These are phyloP conservation scores for Vitis cinerea DNA, from an alignment of 164 flowering plant genomes.

Conservation along the genomic window DNA sequence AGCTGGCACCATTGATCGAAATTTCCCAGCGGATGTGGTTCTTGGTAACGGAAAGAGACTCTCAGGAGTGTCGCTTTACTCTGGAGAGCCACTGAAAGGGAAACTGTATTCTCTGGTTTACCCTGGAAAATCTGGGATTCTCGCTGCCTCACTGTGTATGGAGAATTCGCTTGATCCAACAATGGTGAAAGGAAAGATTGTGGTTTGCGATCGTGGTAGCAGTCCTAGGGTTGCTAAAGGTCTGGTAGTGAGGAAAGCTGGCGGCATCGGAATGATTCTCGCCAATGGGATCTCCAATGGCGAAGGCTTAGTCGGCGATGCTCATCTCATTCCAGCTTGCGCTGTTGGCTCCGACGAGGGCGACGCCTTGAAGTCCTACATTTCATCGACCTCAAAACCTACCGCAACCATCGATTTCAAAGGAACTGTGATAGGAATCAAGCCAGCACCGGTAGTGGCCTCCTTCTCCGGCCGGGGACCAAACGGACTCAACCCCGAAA, in stretches of 20 bases:
- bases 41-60: slow-evolving; percentile 64
- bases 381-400: slow-evolving; percentile 34
- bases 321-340: slow-evolving; percentile 73
- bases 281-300: slow-evolving; percentile 70
- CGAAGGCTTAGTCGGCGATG: slow-evolving; percentile 81
- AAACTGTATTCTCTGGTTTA: slow-evolving; percentile 64
- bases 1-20: slow-evolving; percentile 81
- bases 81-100: slow-evolving; percentile 52
- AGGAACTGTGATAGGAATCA: slow-evolving; percentile 69
- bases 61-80: slow-evolving; percentile 68
- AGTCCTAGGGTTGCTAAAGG: slow-evolving; percentile 78
- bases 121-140: slow-evolving; percentile 60
- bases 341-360: slow-evolving; percentile 72
- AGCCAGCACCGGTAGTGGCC: slow-evolving; percentile 86
- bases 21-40: slow-evolving; percentile 60
- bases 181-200: slow-evolving; percentile 64
- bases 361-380: slow-evolving; percentile 51
- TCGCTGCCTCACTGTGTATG: slow-evolving; percentile 68
- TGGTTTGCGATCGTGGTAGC: slow-evolving; percentile 77
- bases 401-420: slow-evolving; percentile 59
- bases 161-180: slow-evolving; percentile 62
- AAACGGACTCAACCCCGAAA: slow-evolving; percentile 63
- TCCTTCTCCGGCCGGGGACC: slow-evolving; percentile 89
- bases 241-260: slow-evolving; percentile 71
- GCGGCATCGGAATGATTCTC: slow-evolving; percentile 84